Conservation (phyloP, 1,284 basidiomycete genomes). For the Trametes hirsuta region DNA sequence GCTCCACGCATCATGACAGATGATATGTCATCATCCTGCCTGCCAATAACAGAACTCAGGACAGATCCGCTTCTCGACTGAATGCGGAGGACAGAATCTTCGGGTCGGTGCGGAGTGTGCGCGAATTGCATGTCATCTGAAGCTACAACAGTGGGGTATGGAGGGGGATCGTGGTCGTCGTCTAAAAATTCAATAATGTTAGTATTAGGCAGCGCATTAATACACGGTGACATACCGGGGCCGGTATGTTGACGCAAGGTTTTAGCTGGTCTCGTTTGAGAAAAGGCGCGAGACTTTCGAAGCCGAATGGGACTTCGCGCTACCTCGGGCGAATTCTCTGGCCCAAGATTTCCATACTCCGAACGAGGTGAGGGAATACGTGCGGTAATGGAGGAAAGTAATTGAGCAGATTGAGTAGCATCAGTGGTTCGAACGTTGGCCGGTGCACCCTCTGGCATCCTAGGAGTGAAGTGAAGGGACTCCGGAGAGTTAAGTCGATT, state of each 20-base stretch:
- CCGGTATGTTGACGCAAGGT: conserved; percentile 31
- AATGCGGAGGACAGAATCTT: background rate
- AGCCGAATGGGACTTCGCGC: background rate
- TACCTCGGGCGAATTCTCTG: background rate
- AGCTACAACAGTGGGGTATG: background rate
- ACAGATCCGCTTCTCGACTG: conserved; percentile 35
- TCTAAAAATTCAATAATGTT: background rate
- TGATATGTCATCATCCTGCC: conserved; percentile 35
- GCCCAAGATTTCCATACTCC: background rate
- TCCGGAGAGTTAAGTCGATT: too few relatives aligned
- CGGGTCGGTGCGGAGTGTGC: background rate
- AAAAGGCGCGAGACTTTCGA: conserved; percentile 9
- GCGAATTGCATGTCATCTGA: background rate
- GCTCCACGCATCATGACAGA: conserved; percentile 38
- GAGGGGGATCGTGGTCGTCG: background rate
- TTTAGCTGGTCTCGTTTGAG: conserved; percentile 15
- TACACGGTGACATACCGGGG: background rate
- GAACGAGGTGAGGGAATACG: background rate
- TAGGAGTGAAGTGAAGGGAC: too few relatives aligned
- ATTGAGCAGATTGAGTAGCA: too few relatives aligned
- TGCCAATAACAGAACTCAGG: conserved; percentile 23
- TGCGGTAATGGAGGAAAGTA: background rate
- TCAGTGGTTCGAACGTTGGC: too few relatives aligned
- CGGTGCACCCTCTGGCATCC: too few relatives aligned
- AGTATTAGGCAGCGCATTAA: too few relatives aligned